These are phyloP conservation scores for Austroboletus novae-zelandiae DNA, from an alignment of 1,284 basidiomycete species.

Conservation along the genomic window DNA sequence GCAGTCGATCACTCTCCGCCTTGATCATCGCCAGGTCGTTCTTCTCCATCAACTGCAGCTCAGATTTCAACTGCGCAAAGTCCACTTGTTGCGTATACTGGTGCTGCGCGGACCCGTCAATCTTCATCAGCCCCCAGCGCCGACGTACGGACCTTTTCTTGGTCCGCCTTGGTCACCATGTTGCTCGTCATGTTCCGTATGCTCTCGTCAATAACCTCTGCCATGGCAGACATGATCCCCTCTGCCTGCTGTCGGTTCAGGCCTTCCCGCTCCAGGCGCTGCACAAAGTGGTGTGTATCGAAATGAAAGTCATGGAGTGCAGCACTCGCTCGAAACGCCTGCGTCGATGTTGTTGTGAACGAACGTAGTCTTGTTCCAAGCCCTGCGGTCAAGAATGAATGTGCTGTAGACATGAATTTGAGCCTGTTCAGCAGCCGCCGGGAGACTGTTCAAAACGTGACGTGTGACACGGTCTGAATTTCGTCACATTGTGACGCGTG, in stretches of 20 bases:
- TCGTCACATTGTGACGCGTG: no score
- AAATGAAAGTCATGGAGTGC: constrained; percentile 67
- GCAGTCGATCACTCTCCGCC: constrained; percentile 90
- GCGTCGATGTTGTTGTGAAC: constrained; percentile 4
- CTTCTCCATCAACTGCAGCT: constrained; percentile 95
- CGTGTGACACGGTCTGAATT: no score
- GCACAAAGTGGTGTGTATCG: constrained; percentile 92
- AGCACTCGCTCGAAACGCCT: constrained; percentile 25
- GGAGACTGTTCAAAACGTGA: no score
- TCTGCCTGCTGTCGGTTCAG: constrained; percentile 87
- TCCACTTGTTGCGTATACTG: constrained; percentile 97
- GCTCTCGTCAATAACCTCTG: constrained; percentile 93
- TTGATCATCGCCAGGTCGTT: constrained; percentile 97
- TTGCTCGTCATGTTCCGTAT: constrained; percentile 91
- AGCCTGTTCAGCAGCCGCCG: no score
- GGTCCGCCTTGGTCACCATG: constrained; percentile 91
- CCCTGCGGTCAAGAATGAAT: no score
- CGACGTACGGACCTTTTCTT: constrained; percentile 75
- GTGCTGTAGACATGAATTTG: no score
- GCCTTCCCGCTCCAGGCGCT: constrained; percentile 84
- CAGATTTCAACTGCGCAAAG: constrained; percentile 95
- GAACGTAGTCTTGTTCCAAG: not conserved
- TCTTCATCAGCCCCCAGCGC: not conserved
- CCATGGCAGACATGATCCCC: constrained; percentile 93
- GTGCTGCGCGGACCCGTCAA: constrained; percentile 50